Evolutionary conservation across 371 early-diverging fungal species (phyloP), one percentile per base, ranked within the genome.

Genomic region (Mucor indicus): DNA sequence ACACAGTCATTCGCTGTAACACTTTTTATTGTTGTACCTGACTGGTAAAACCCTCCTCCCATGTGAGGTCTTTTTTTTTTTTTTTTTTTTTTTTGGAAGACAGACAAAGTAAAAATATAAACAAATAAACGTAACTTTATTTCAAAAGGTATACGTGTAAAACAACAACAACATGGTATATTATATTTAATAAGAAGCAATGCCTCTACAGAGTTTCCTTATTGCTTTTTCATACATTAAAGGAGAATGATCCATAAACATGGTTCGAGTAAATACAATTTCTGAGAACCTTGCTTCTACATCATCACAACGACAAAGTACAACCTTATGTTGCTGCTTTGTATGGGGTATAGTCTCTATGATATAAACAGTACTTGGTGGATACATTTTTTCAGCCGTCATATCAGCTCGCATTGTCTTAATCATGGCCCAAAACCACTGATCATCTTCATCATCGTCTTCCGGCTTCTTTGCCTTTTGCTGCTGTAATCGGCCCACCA

Each of bases 351-450:
- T 51, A 1, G 75, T 73, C 49, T 80, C 84, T 35, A 91, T 59
- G 9, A 75, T 22, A 22, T 50, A 50, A 16, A 43, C 23, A 1
- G 82, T 80, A 2, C 84, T 80, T 0, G 92, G 89, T 19, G 92
- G 92, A 46, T 86, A 87, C 15, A 92, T 69, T 44, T 92, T 92
- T 42, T 87, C 89, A 3, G 82, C 74, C 20, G 72, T 70, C 90
- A 89, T 90, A 39, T 81, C 86, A 0, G 91, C 90, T 2, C 90
- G 76, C 76, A 90, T 72, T 0, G 89, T 88, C 60, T 89, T 85
- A 55, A 89, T 84, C 41, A 89, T 51, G 17, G 88, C 81, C 86
- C 86, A 87, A 49, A 86, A 84, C 91, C 91, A 92, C 48, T 90
- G 82, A 33, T 81, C 75, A 45, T 78, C 64, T 12, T 75, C 73